Evolutionary conservation across 257 asterid species (phyloP), one percentile per base, ranked within the genome.

Genomic region (Euphrasia confusa): DNA sequence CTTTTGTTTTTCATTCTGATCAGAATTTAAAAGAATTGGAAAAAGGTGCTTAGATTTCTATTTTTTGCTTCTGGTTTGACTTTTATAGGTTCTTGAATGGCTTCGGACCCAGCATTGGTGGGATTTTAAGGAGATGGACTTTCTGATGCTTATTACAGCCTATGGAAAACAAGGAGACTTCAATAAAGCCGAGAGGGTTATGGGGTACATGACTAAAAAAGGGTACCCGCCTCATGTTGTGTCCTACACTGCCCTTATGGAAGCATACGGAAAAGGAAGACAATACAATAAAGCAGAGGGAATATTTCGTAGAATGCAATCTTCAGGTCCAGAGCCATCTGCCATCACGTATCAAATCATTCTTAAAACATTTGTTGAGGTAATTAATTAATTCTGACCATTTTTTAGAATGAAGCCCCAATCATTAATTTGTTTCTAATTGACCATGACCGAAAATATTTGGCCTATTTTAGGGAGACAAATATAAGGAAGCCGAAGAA

Each of bases 241-340:
- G 58, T 87, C 99, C 63, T 78, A 86, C 75, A 93, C 99, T 18
- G 97, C 96, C 68, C 94, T 93, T 47, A 89, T 93, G 96, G 99
- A 93, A 77, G 92, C 99, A 35, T 89, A 93, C 62, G 97, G 97
- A 58, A 89, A 72, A 79, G 96, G 91, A 40, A 83, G 95, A 54
- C 91, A 87, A 66, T 83, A 67, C 75, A 79, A 67, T 76, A 84
- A 89, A 73, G 97, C 99, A 48, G 96, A 93, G 81, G 87, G 88
- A n/a, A 75, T 89, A 71, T 93, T 93, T 73, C 83, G 94, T 64
- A 78, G 86, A 74, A 93, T 93, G 97, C 99, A 83, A 75, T 76
- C 85, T 54, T 79, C 91, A 27, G 96, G 97, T 54, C 99, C 99
- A 14, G 96, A 93, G 69, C 99, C 99, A 70, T 93, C 99, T 66